Base-by-base conservation (phyloP, 1,139 yeast species). In the Candida anutae region DNA sequence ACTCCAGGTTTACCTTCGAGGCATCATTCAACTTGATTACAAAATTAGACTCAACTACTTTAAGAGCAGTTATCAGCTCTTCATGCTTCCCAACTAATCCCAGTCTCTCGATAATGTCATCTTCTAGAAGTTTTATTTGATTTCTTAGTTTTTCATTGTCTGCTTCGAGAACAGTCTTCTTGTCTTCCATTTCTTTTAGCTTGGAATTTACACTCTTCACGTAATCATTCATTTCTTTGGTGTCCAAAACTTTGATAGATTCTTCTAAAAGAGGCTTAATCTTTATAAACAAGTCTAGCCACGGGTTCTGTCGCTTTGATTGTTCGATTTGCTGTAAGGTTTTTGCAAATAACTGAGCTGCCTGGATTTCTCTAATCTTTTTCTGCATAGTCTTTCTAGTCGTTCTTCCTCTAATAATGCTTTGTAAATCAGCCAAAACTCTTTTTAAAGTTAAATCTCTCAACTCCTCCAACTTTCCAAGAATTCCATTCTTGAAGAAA, bases 401-500 rank as follows among this genome's bases (percentile, higher is more conserved):
- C 9, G 70, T 37, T 16, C 60, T 67, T 9, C 94, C 97, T 36
- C 88, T 66, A 3, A 76, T 61, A 4, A 68, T 42, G n/a, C 88
- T 62, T 48, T 85, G 94, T 32, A 93, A 68, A 8, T 56, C 58
- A 0, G 80, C 69, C 24, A 84, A 58, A 1, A 80, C 63, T 2
- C 54, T 43, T 29, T 74, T 68, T 25, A 90, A 59, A 34, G 74
- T 68, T 19, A 65, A 58, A 39, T 87, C 96, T 37, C 95, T 76
- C 30, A 72, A 62, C 38, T 77, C 77, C 53, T 93, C 98, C 18
- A 93, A 62, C 32, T 76, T 74, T 2, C 96, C 98, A 30, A 93
- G 62, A 39, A 90, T 87, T 30, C 98, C 98, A 44, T 95, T 93
- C 40, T 93, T 77, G 67, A 90, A 87, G 50, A 93, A 93, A 16